phyloP scores from a whole-genome alignment of 768 basidiomycete genomes.

The Strobilomyces echinocephalus region DNA sequence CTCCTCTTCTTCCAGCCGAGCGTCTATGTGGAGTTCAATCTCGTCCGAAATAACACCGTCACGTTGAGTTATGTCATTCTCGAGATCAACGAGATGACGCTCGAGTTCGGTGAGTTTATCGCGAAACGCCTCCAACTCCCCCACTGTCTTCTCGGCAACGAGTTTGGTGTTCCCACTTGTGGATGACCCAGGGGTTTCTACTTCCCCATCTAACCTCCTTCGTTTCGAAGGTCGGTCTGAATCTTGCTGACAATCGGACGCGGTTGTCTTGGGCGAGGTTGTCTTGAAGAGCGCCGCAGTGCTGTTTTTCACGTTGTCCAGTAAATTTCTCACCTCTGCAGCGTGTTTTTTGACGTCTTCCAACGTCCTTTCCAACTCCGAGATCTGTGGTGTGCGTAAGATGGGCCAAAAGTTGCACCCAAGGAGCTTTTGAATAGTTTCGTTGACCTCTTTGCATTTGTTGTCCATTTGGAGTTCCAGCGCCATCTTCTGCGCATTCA shows the following conservation, averaged over 20 bases:
- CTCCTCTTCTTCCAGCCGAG: slow-evolving; percentile 26
- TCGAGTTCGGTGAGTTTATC: slow-evolving; percentile 29
- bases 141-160: slow-evolving; percentile 1
- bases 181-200: not conserved
- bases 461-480: slow-evolving; percentile 22
- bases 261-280: slow-evolving; percentile 15
- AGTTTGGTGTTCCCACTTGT: not conserved
- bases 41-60: slow-evolving; percentile 26
- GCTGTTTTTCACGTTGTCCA: slow-evolving; percentile 22
- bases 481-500: slow-evolving; percentile 21
- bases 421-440: slow-evolving; percentile 27
- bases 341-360: slow-evolving; percentile 28
- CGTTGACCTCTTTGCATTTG: slow-evolving; percentile 34
- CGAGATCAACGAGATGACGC: slow-evolving; percentile 28
- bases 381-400: slow-evolving; percentile 22
- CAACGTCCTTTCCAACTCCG: slow-evolving; percentile 21
- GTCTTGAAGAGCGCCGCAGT: slow-evolving; percentile 21
- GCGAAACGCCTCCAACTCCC: slow-evolving; percentile 24
- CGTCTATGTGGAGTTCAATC: slow-evolving; percentile 28
- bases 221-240: slow-evolving; percentile 27
- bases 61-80: slow-evolving; percentile 36
- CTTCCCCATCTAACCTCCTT: slow-evolving; percentile 19
- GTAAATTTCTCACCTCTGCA: slow-evolving; percentile 25
- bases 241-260: slow-evolving; percentile 8
- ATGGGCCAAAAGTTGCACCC: slow-evolving; percentile 39